A percentile compares a stretch with the other conserved stretches of the same genome.
Evolutionary conservation across 352 stramenopile species (phyloP).

Genomic region (Globisporangium barbulae): DNA sequence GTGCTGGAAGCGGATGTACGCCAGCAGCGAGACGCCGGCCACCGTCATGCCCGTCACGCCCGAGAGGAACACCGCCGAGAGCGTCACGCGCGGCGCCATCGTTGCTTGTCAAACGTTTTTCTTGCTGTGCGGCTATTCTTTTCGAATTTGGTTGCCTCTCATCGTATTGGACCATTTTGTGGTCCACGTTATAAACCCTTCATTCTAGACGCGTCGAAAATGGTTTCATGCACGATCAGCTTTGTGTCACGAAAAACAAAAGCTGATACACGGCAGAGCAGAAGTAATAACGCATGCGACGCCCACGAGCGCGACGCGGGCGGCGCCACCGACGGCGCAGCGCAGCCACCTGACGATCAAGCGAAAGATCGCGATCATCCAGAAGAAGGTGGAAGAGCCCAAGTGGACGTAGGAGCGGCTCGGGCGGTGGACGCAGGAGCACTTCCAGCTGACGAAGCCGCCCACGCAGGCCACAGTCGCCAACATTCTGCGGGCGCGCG

Average conservation of each 20-base stretch:
- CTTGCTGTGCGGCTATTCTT: too few relatives aligned
- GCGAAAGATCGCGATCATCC: slow-evolving; percentile 7
- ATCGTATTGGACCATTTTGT: too few relatives aligned
- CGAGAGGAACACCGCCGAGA: slow-evolving; percentile 63
- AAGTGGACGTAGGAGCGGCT: too few relatives aligned
- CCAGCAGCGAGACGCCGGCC: slow-evolving; percentile 74
- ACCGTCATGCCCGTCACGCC: slow-evolving; percentile 79
- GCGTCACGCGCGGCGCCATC: slow-evolving; percentile 43
- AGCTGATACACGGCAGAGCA: too few relatives aligned
- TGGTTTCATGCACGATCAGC: too few relatives aligned
- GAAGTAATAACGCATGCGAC: too few relatives aligned
- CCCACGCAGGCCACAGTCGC: too few relatives aligned
- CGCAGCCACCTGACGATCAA: slow-evolving; percentile 2
- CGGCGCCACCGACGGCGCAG: not conserved
- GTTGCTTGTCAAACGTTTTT: not conserved
- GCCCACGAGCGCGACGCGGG: not conserved
- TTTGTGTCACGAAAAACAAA: too few relatives aligned
- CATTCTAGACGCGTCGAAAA: too few relatives aligned
- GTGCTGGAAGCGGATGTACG: slow-evolving; percentile 82
- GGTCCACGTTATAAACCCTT: too few relatives aligned
- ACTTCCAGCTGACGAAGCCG: not conserved
- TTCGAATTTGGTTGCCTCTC: too few relatives aligned
- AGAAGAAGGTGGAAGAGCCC: slow-evolving; percentile 6
- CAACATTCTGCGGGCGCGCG: too few relatives aligned
- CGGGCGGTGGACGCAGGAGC: slow-evolving; percentile 6